A percentile compares a stretch with the other conserved stretches of the same genome.
phyloP scores from a whole-genome alignment of 768 basidiomycete species.

The Tulasnella sp. region DNA sequence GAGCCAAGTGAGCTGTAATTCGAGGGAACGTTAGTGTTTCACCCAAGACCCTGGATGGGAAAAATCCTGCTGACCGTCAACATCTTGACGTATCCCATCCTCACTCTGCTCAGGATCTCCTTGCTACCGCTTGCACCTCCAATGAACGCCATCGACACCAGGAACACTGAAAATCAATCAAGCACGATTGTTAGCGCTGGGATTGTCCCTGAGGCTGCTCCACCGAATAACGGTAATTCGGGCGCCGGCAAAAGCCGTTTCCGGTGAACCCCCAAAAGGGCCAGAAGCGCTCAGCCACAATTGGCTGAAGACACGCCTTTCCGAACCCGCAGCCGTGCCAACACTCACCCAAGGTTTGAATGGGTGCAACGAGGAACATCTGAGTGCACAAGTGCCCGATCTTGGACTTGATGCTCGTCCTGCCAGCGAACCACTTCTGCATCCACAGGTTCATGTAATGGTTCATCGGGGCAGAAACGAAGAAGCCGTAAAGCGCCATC shows the following conservation, averaged over 20 bases:
- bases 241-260: slow-evolving; percentile 14
- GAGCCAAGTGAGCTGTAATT: slow-evolving; percentile 68
- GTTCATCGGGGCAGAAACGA: slow-evolving; percentile 75
- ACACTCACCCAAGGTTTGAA: slow-evolving; percentile 57
- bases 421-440: slow-evolving; percentile 74
- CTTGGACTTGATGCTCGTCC: slow-evolving; percentile 57
- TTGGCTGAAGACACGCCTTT: slow-evolving; percentile 4
- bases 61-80: slow-evolving; percentile 54
- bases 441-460: slow-evolving; percentile 69
- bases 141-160: slow-evolving; percentile 78
- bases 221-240: slow-evolving; percentile 8
- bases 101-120: slow-evolving; percentile 63
- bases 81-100: slow-evolving; percentile 67
- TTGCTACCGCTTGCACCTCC: slow-evolving; percentile 67
- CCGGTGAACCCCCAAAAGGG: not conserved
- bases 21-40: not conserved
- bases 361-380: slow-evolving; percentile 70
- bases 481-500: slow-evolving; percentile 79
- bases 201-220: not conserved
- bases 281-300: slow-evolving; percentile 9
- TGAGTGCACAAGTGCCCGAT: slow-evolving; percentile 70
- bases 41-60: not conserved
- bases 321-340: not conserved
- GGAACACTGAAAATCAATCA: slow-evolving; percentile 48
- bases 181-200: not conserved